These are phyloP conservation scores for Quercus gilva DNA, from an alignment of 306 rosid genomes.

Conservation along the genomic window DNA sequence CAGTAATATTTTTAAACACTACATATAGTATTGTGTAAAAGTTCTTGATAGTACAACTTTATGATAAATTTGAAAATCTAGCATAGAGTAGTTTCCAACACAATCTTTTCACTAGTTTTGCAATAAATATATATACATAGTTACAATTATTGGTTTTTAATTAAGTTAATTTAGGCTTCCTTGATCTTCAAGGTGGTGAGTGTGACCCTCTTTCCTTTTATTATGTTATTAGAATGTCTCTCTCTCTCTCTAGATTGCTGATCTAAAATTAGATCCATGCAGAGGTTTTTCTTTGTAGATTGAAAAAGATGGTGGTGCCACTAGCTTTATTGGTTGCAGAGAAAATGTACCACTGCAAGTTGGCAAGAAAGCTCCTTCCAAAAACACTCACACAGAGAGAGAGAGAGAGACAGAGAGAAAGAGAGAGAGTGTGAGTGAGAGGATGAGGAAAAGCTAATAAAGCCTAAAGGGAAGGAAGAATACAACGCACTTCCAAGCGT, in stretches of 20 bases:
- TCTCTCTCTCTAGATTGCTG: neutral
- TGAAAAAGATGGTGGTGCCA: constrained; percentile 37
- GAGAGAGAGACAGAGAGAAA: constrained; percentile 26
- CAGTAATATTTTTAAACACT: neutral
- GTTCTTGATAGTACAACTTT: neutral
- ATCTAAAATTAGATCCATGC: constrained; percentile 35
- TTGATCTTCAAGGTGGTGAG: constrained; percentile 20
- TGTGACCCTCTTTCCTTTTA: constrained; percentile 11
- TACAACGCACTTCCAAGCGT: constrained; percentile 98
- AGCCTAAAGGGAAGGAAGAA: constrained; percentile 97
- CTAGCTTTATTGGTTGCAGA: constrained; percentile 90
- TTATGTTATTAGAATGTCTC: neutral
- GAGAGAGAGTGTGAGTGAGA: constrained; percentile 15
- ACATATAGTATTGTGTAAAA: neutral
- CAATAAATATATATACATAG: constrained; percentile 7
- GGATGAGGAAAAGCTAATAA: constrained; percentile 53
- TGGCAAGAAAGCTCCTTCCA: constrained; percentile 62
- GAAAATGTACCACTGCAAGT: constrained; percentile 72
- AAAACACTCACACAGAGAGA: constrained; percentile 42
- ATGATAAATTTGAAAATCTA: neutral
- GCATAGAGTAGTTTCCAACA: constrained; percentile 7
- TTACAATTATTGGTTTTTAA: neutral
- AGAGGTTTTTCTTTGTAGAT: constrained; percentile 30
- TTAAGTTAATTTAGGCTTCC: constrained; percentile 17
- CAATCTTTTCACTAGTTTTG: constrained; percentile 30